A percentile compares a stretch with the other conserved stretches of the same genome.
phyloP scores from a whole-genome alignment of 768 basidiomycete genomes.

The Boletus eberwhitei region DNA sequence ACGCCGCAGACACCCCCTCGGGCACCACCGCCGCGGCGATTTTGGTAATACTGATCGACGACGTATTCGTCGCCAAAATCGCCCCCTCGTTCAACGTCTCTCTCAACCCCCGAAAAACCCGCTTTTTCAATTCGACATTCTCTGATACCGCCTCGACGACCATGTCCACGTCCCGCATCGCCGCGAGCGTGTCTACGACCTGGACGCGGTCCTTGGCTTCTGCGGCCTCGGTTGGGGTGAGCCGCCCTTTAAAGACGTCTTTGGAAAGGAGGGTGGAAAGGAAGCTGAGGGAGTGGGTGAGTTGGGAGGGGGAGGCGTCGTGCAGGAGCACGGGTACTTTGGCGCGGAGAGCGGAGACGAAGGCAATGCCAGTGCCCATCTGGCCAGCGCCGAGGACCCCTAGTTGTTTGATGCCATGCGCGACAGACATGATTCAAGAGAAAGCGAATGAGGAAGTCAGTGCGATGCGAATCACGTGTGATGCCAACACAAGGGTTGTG shows the following conservation, averaged over 20 bases:
- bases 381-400: constrained; percentile 84
- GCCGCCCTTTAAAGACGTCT: constrained; percentile 80
- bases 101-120: constrained; percentile 70
- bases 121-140: constrained; percentile 70
- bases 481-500: too few species aligned
- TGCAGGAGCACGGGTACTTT: constrained; percentile 83
- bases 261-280: constrained; percentile 84
- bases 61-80: constrained; percentile 91
- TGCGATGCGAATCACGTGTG: constrained; percentile 15
- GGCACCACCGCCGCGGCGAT: constrained; percentile 80
- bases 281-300: constrained; percentile 67
- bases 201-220: constrained; percentile 67
- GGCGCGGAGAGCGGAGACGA: constrained; percentile 82
- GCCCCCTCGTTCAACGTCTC: constrained; percentile 64
- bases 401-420: constrained; percentile 70
- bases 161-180: constrained; percentile 80
- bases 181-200: constrained; percentile 57
- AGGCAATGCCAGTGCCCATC: constrained; percentile 91
- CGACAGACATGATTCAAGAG: constrained; percentile 35
- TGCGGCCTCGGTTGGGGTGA: constrained; percentile 66
- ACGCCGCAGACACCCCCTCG: constrained; percentile 51
- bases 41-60: constrained; percentile 92
- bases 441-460: neutral
- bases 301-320: constrained; percentile 73
- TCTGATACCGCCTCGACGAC: constrained; percentile 95